Percentiles rank a stretch among this genome's conserved stretches.
These are phyloP conservation scores for Ceratobasidium sp. DNA, from an alignment of 1,284 basidiomycete genomes.

Conservation along the genomic window DNA sequence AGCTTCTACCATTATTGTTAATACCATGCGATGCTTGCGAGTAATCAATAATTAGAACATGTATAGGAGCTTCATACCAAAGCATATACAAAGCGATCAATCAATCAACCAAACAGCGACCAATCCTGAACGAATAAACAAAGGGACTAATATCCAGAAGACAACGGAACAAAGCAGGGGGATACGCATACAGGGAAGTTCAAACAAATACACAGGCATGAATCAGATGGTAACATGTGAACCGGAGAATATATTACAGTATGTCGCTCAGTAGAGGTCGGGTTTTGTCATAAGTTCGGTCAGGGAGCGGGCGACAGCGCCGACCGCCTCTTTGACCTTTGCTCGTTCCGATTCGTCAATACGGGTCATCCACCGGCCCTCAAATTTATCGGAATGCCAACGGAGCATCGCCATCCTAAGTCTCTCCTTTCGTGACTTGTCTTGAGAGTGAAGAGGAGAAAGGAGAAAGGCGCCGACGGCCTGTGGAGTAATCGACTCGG, in stretches of 20 bases:
- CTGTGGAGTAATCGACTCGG: slow-evolving; percentile 62
- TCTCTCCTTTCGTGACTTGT: slow-evolving; percentile 65
- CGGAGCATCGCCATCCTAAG: slow-evolving; percentile 72
- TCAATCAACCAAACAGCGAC: slow-evolving; percentile 28
- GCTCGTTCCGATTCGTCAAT: slow-evolving; percentile 70
- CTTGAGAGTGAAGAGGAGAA: slow-evolving; percentile 63
- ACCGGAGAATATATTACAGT: slow-evolving; percentile 26
- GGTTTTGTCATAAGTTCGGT: slow-evolving; percentile 69
- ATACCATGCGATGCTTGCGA: too few relatives aligned
- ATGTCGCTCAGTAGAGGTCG: slow-evolving; percentile 42
- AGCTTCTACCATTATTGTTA: too few relatives aligned
- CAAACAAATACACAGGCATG: slow-evolving; percentile 39
- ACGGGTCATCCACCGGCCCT: slow-evolving; percentile 63
- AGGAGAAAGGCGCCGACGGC: slow-evolving; percentile 70
- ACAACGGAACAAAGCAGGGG: background rate
- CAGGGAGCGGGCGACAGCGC: slow-evolving; percentile 75
- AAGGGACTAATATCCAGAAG: slow-evolving; percentile 14
- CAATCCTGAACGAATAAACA: slow-evolving; percentile 45
- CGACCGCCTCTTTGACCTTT: slow-evolving; percentile 75
- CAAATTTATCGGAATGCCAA: slow-evolving; percentile 83
- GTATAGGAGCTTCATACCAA: slow-evolving; percentile 8
- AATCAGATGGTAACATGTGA: background rate
- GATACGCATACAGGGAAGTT: slow-evolving; percentile 13
- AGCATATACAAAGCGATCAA: slow-evolving; percentile 21
- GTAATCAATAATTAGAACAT: background rate